These are phyloP conservation scores for Trichoderma guizhouense DNA, from an alignment of 2,329 filamentous ascomycete species.

Conservation along the genomic window DNA sequence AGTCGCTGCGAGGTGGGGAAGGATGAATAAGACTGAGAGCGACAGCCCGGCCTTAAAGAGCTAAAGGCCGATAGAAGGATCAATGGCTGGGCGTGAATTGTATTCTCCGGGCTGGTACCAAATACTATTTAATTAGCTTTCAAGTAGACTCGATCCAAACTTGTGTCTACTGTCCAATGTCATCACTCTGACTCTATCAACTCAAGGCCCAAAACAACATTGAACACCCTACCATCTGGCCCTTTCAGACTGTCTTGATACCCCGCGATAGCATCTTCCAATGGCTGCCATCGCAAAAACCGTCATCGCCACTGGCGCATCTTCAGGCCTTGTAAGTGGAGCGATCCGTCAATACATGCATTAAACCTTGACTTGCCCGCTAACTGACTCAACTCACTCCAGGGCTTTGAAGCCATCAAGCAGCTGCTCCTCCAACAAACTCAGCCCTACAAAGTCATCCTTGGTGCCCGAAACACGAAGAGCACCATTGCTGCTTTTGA, in stretches of 20 bases:
- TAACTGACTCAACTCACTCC: not conserved
- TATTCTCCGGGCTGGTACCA: not conserved
- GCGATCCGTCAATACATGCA: not conserved
- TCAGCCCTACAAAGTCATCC: slow-evolving; percentile 46
- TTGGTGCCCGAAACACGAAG: slow-evolving; percentile 47
- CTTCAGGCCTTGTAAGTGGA: slow-evolving; percentile 44
- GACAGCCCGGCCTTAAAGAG: slow-evolving; percentile 5
- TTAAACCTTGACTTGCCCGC: not conserved
- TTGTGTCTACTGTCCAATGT: not conserved
- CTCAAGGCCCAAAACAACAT: not conserved
- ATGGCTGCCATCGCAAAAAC: slow-evolving; percentile 46
- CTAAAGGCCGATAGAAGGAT: slow-evolving; percentile 1
- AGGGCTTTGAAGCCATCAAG: slow-evolving; percentile 54
- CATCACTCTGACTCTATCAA: not conserved
- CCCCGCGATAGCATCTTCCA: not conserved
- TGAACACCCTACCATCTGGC: not conserved
- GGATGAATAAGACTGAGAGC: not conserved
- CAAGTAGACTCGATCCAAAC: not conserved
- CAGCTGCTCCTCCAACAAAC: slow-evolving; percentile 43
- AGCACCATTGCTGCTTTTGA: slow-evolving; percentile 41
- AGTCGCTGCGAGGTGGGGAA: not conserved
- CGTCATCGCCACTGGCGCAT: slow-evolving; percentile 48
- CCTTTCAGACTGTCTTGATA: not conserved
- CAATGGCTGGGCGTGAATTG: not conserved
- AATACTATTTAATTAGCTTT: not conserved